Evolutionary conservation across 2,329 filamentous ascomycete genomes (phyloP), one percentile per base, ranked within the genome.

Genomic region (Colletotrichum sublineola): DNA sequence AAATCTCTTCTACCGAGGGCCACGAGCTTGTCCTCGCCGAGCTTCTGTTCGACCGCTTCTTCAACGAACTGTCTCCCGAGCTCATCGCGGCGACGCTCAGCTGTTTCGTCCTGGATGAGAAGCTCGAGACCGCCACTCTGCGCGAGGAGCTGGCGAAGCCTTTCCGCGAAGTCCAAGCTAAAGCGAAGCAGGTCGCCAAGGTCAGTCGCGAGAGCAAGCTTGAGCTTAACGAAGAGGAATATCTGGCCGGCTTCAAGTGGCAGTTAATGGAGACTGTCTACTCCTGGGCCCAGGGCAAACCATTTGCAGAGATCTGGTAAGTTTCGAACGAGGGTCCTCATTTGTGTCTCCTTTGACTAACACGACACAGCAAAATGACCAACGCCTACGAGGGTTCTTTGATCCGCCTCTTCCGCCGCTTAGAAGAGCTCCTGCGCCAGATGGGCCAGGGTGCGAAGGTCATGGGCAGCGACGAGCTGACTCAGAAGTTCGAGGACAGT

Each of bases 41-140:
- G 82, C 87, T 99, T 38, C 88, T 99, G 0, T 98, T 99, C 83
- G 97, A 98, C 81, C 91, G 95, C 50, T 98, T 98, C 87, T 99
- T 99, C 88, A 99, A 98, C 80, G 95, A 98, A 79, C 86, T 98
- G 55, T 91, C 91, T 0, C 95, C 96, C 0, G 96, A 98, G 81
- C 89, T 96, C 75, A 94, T 92, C 77, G 96, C 96, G 1, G 90
- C 96, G 0, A 90, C 95, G 7, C 87, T 99, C 71, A 97, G 94
- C 77, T 95, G 94, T 79, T 98, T 99, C 84, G 96, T 99, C 75
- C 98, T 98, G 76, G 97, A 99, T 79, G 96, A 99, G 84, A 97
- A 97, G 86, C 91, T 94, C 60, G 93, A 96, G 77, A 91, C 95
- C 15, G 85, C 90, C 3, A 88, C 90, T 18, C 86, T 98, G 61